Percentiles rank a stretch among this genome's conserved stretches.
These are phyloP conservation scores for Cyclotella cryptica DNA, from an alignment of 108 stramenopile species.

Conservation along the genomic window DNA sequence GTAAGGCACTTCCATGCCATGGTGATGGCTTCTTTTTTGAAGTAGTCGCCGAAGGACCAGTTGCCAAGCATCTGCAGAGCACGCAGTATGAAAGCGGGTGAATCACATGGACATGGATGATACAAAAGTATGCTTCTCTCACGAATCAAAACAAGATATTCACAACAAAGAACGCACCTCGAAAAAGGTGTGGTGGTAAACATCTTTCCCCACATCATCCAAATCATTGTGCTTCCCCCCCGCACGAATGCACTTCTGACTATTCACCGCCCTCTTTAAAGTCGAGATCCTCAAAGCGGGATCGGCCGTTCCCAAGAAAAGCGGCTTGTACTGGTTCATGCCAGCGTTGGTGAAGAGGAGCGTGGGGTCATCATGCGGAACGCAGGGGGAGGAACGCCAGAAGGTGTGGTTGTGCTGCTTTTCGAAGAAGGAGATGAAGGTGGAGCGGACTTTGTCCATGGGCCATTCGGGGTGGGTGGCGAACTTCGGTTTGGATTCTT, in stretches of 20 bases:
- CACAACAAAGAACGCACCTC: slow-evolving; percentile 50
- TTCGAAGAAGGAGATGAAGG: slow-evolving; percentile 95
- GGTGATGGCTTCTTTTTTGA: slow-evolving; percentile 97
- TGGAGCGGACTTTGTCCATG: slow-evolving; percentile 92
- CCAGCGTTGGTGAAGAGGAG: slow-evolving; percentile 99
- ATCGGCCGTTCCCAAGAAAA: slow-evolving; percentile 96
- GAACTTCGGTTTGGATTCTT: slow-evolving; percentile 33
- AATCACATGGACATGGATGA: not conserved
- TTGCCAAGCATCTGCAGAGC: slow-evolving; percentile 91
- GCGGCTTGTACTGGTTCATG: slow-evolving; percentile 99
- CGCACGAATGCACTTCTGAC: slow-evolving; percentile 99
- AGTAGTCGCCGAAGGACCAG: slow-evolving; percentile 99
- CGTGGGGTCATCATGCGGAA: slow-evolving; percentile 99
- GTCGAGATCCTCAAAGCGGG: slow-evolving; percentile 86
- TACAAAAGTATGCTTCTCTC: not conserved
- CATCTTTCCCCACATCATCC: slow-evolving; percentile 99
- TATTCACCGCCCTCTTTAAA: slow-evolving; percentile 93
- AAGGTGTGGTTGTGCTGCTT: slow-evolving; percentile 84
- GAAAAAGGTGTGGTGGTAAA: slow-evolving; percentile 99
- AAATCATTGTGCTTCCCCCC: slow-evolving; percentile 99
- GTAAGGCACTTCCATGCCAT: slow-evolving; percentile 98
- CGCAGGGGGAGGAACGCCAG: slow-evolving; percentile 94
- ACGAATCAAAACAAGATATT: too few species aligned
- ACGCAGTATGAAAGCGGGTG: not conserved
- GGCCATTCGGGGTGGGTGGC: slow-evolving; percentile 86